A percentile compares a stretch with the other conserved stretches of the same genome.
phyloP scores from a whole-genome alignment of 148 eudicot species.

The Spergularia bocconei region DNA sequence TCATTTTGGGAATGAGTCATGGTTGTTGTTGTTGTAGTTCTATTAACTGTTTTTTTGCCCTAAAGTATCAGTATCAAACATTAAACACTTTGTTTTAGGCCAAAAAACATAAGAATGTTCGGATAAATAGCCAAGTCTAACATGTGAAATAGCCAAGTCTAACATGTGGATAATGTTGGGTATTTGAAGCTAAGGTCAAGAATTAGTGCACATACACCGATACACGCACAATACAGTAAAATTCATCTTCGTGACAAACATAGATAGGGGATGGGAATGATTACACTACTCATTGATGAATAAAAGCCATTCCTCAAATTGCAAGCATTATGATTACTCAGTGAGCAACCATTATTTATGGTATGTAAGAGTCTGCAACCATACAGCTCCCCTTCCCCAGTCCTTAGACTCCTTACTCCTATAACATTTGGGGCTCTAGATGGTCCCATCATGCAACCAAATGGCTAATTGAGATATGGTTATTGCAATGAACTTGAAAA shows the following conservation, averaged over 20 bases:
- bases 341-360: slow-evolving; percentile 4
- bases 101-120: too few relatives aligned
- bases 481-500: slow-evolving; percentile 4
- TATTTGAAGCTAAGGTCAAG: neutral
- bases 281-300: slow-evolving; percentile 5
- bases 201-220: slow-evolving; percentile 10
- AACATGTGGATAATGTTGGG: neutral
- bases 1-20: too few relatives aligned
- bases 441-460: slow-evolving; percentile 11
- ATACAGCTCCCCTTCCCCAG: slow-evolving; percentile 10
- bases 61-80: too few relatives aligned
- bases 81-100: too few relatives aligned
- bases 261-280: neutral
- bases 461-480: neutral
- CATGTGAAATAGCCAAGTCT: too few relatives aligned
- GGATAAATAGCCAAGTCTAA: too few relatives aligned
- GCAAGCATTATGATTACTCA: slow-evolving; percentile 10
- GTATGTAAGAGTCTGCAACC: slow-evolving; percentile 15
- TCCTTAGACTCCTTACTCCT: slow-evolving; percentile 7
- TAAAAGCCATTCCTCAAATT: slow-evolving; percentile 16
- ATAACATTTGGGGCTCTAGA: slow-evolving; percentile 5
- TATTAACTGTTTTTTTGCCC: too few relatives aligned
- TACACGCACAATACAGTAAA: slow-evolving; percentile 3
- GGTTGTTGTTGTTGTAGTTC: too few relatives aligned
- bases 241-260: neutral